Conservation (phyloP, 1,284 basidiomycete species). For the Trametes hirsuta region DNA sequence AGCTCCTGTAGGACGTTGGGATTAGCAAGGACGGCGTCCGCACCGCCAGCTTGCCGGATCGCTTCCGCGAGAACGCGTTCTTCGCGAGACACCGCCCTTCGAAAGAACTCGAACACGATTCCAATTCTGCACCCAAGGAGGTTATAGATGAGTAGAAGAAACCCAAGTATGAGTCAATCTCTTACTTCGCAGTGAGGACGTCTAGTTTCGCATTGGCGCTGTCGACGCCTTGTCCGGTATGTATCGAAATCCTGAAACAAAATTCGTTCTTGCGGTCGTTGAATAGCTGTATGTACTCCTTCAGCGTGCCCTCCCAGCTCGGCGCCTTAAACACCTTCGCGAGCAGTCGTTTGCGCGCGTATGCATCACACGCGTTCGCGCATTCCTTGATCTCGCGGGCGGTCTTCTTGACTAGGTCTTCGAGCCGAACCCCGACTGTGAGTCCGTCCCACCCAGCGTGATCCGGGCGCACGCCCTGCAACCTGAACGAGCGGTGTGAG, state of each 20-base stretch:
- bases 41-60: conserved; percentile 24
- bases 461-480: conserved; percentile 9
- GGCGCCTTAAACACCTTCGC: conserved; percentile 43
- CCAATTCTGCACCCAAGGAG: not conserved
- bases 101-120: conserved; percentile 21
- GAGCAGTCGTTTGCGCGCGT: conserved; percentile 34
- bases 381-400: conserved; percentile 37
- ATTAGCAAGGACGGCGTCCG: conserved; percentile 16
- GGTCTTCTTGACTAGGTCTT: conserved; percentile 22
- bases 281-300: conserved; percentile 39
- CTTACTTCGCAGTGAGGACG: conserved; percentile 22
- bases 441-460: conserved; percentile 26
- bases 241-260: conserved; percentile 35
- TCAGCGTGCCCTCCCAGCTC: conserved; percentile 41
- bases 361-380: conserved; percentile 38
- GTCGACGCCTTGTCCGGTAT: conserved; percentile 39
- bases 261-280: conserved; percentile 38
- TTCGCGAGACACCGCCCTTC: conserved; percentile 15
- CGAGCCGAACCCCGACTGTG: conserved; percentile 27
- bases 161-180: not conserved
- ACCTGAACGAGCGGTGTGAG: not conserved
- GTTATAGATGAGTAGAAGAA: not conserved
- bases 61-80: conserved; percentile 17
- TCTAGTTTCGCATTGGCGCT: conserved; percentile 37
- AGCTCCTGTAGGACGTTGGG: conserved; percentile 22